Evolutionary conservation across 768 basidiomycete genomes (phyloP).

Genomic region (Rhodotorula sphaerocarpa): DNA sequence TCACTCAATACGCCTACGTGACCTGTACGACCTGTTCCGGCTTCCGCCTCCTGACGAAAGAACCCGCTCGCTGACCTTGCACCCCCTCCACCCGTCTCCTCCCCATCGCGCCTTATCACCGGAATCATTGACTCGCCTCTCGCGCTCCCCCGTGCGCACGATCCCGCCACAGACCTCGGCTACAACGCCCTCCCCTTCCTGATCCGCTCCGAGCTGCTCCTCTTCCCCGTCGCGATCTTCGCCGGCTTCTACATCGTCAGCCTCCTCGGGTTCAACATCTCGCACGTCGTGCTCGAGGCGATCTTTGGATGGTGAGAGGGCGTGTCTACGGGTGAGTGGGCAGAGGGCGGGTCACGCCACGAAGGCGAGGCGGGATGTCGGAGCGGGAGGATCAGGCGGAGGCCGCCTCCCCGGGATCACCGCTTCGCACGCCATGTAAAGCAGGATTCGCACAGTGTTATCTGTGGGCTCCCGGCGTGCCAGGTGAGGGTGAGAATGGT

Average conservation of each 20-base stretch:
- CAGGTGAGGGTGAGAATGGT: no score
- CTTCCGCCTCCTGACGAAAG: background rate
- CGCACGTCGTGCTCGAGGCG: slow-evolving; percentile 64
- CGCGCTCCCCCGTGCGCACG: no score
- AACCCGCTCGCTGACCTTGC: background rate
- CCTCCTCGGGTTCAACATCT: slow-evolving; percentile 82
- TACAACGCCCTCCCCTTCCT: slow-evolving; percentile 77
- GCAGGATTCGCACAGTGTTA: no score
- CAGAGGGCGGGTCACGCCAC: no score
- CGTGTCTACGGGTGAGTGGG: no score
- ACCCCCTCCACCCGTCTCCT: background rate
- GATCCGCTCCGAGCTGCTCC: slow-evolving; percentile 74
- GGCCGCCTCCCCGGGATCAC: no score
- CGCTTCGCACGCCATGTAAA: no score
- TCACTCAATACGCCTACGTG: slow-evolving; percentile 85
- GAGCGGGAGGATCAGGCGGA: no score
- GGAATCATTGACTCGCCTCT: no score
- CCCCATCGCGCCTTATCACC: no score
- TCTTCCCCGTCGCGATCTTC: slow-evolving; percentile 80
- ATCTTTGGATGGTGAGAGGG: slow-evolving; percentile 62
- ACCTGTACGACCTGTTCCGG: slow-evolving; percentile 43
- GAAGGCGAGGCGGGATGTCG: no score
- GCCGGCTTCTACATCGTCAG: slow-evolving; percentile 78
- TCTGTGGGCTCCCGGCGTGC: no score
- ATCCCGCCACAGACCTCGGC: slow-evolving; percentile 16